phyloP scores from a whole-genome alignment of 1,284 basidiomycete genomes.

The Sanghuangporus sanghuang region DNA sequence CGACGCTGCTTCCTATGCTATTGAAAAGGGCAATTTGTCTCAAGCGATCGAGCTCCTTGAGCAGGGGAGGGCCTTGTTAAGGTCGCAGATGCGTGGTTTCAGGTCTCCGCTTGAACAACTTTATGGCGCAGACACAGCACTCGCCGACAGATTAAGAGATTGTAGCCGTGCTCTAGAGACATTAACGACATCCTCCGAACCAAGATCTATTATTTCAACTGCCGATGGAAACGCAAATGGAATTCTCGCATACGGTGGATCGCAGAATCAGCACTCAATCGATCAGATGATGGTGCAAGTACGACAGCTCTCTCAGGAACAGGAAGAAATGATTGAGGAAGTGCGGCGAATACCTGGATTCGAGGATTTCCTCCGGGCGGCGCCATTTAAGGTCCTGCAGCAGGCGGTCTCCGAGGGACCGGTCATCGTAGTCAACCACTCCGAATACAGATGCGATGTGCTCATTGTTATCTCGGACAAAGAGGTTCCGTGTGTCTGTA shows the following conservation, averaged over 20 bases:
- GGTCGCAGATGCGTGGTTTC: conserved; percentile 2
- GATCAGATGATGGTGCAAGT: neutral
- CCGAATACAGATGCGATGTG: conserved; percentile 1
- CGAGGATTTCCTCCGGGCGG: conserved; percentile 3
- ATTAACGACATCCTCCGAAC: neutral
- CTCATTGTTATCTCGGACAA: neutral
- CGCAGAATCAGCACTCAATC: too few species aligned
- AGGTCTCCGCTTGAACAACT: neutral
- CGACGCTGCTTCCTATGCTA: neutral
- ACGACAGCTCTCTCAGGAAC: neutral
- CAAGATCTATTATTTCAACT: neutral
- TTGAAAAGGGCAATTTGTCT: neutral
- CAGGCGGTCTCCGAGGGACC: conserved; percentile 11
- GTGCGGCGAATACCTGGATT: conserved; percentile 14
- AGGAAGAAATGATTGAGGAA: neutral
- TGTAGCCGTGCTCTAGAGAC: neutral
- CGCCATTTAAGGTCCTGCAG: conserved; percentile 10
- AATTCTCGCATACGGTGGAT: neutral
- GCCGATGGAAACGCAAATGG: neutral
- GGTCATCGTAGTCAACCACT: conserved; percentile 6
- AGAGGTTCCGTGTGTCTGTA: neutral
- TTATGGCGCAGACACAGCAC: neutral
- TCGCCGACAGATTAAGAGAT: neutral
- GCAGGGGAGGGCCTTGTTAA: conserved; percentile 1
- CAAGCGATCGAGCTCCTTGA: conserved; percentile 3